Percentiles rank a stretch among this genome's conserved stretches.
Conservation (phyloP, 768 basidiomycete species). For the Rhodotorula paludigena region DNA sequence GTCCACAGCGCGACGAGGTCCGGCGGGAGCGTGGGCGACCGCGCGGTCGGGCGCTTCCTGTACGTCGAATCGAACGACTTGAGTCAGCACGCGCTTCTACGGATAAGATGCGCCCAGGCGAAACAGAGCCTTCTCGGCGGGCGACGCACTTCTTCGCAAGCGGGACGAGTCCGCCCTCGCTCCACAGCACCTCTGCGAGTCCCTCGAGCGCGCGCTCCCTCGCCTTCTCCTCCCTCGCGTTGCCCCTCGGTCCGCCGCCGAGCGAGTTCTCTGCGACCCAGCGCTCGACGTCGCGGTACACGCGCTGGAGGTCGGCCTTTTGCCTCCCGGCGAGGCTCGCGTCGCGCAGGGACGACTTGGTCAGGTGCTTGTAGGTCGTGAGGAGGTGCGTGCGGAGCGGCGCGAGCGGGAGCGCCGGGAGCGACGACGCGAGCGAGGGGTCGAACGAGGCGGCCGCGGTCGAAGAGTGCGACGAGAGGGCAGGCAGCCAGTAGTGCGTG, state of each 20-base stretch:
- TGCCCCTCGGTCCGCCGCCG: slow-evolving; percentile 49
- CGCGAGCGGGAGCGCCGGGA: slow-evolving; percentile 52
- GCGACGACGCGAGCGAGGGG: slow-evolving; percentile 23
- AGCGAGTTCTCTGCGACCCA: slow-evolving; percentile 60
- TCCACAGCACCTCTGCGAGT: slow-evolving; percentile 60
- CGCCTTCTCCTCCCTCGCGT: slow-evolving; percentile 59
- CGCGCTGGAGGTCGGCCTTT: slow-evolving; percentile 54
- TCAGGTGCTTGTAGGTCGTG: slow-evolving; percentile 64
- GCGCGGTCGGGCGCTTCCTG: slow-evolving; percentile 29
- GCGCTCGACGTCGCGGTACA: slow-evolving; percentile 63
- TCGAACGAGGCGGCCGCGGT: slow-evolving; percentile 51
- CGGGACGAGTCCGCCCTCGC: slow-evolving; percentile 70
- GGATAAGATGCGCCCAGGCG: background rate
- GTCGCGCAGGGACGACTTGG: slow-evolving; percentile 63
- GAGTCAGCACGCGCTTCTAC: background rate
- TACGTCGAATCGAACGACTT: too few relatives aligned
- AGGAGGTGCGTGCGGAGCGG: slow-evolving; percentile 61
- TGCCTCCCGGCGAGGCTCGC: slow-evolving; percentile 57
- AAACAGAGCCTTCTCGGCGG: too few relatives aligned
- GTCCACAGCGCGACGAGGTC: background rate
- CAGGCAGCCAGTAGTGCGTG: slow-evolving; percentile 73
- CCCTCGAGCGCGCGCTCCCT: slow-evolving; percentile 66
- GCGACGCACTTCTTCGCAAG: slow-evolving; percentile 68
- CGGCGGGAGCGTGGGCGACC: background rate
- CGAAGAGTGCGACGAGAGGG: slow-evolving; percentile 46